These are phyloP conservation scores for Paralagenidium karlingii DNA, from an alignment of 352 stramenopile species.

Conservation along the genomic window DNA sequence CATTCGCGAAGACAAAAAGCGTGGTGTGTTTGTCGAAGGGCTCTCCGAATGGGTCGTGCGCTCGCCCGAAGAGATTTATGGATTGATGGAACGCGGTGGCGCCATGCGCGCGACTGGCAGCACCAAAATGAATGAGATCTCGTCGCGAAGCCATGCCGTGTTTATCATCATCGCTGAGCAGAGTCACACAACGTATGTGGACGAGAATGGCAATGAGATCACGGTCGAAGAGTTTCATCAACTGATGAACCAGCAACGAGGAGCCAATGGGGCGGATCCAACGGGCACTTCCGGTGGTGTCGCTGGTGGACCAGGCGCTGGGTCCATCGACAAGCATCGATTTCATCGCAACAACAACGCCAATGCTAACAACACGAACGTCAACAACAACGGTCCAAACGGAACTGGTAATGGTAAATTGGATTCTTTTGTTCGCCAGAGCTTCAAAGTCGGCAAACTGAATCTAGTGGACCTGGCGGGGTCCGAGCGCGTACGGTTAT, in stretches of 20 bases:
- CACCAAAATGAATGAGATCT: slow-evolving; percentile 86
- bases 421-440: slow-evolving; percentile 84
- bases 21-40: slow-evolving; percentile 90
- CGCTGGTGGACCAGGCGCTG: too few relatives aligned
- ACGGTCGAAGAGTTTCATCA: slow-evolving; percentile 74
- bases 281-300: slow-evolving; percentile 7
- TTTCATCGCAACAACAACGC: too few relatives aligned
- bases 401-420: slow-evolving; percentile 11
- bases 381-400: not conserved
- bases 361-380: too few relatives aligned
- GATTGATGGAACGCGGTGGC: slow-evolving; percentile 87
- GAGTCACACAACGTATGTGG: slow-evolving; percentile 83
- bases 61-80: slow-evolving; percentile 88
- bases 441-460: slow-evolving; percentile 91
- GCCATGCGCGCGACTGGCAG: slow-evolving; percentile 69
- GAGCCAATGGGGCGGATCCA: slow-evolving; percentile 2
- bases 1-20: slow-evolving; percentile 89
- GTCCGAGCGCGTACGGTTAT: slow-evolving; percentile 83
- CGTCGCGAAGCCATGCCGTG: slow-evolving; percentile 82
- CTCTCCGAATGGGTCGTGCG: slow-evolving; percentile 92
- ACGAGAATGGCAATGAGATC: slow-evolving; percentile 67
- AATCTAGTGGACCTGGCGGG: slow-evolving; percentile 90
- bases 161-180: slow-evolving; percentile 94
- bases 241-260: slow-evolving; percentile 55
- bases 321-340: too few relatives aligned